Conservation (phyloP, 768 basidiomycete genomes). For the Megacollybia marginata region DNA sequence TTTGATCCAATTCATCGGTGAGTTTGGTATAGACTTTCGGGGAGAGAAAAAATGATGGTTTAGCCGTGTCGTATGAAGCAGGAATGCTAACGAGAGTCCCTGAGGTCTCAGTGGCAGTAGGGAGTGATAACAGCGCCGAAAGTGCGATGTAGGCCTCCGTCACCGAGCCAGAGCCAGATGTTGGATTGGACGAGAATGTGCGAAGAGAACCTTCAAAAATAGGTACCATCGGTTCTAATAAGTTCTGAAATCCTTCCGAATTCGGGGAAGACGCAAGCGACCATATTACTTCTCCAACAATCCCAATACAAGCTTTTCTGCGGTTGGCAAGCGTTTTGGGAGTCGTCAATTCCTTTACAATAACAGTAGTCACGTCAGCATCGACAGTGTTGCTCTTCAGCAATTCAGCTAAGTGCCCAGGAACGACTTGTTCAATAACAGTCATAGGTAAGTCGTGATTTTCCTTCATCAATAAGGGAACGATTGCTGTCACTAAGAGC, state of each 20-base stretch:
- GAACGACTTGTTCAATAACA: constrained; percentile 47
- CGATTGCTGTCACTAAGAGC: constrained; percentile 36
- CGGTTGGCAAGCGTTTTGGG: constrained; percentile 51
- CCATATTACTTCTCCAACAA: constrained; percentile 42
- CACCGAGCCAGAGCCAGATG: constrained; percentile 56
- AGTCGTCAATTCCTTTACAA: constrained; percentile 68
- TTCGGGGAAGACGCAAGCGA: constrained; percentile 10
- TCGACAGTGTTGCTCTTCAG: constrained; percentile 33
- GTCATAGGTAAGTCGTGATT: constrained; percentile 60
- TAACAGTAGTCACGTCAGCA: constrained; percentile 33
- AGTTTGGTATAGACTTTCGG: constrained; percentile 83
- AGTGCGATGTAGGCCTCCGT: constrained; percentile 77
- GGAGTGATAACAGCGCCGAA: constrained; percentile 58
- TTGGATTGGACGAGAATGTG: constrained; percentile 50
- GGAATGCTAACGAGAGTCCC: constrained; percentile 42
- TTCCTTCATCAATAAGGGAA: constrained; percentile 58
- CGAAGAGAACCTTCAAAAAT: constrained; percentile 69
- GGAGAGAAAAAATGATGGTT: constrained; percentile 82
- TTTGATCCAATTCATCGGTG: constrained; percentile 51
- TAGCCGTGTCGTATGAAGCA: constrained; percentile 36
- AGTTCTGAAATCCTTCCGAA: constrained; percentile 35
- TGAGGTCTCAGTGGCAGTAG: constrained; percentile 39
- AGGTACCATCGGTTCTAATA: constrained; percentile 49
- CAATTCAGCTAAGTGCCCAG: constrained; percentile 50
- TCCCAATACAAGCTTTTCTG: constrained; percentile 54